phyloP scores from a whole-genome alignment of 176 grass and related monocot genomes.

The Cocos nucifera region DNA sequence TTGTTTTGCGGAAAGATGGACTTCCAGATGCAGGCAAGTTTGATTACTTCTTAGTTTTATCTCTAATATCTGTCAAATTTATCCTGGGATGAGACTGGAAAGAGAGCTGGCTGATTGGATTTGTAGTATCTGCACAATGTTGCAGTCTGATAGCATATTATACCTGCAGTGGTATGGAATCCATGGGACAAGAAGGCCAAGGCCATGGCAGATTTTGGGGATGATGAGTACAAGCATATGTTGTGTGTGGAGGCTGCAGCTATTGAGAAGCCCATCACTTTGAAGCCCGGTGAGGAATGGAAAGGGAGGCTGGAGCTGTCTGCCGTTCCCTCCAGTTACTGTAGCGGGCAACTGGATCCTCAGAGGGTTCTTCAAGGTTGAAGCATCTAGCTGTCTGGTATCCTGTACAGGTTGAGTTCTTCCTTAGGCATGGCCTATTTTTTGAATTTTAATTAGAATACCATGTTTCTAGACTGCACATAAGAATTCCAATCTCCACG shows the following conservation, averaged over 20 bases:
- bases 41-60: too few relatives aligned
- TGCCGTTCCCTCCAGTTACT: slow-evolving; percentile 10
- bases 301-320: slow-evolving; percentile 8
- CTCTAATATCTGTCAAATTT: too few relatives aligned
- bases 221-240: slow-evolving; percentile 7
- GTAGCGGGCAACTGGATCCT: slow-evolving; percentile 16
- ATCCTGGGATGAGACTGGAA: too few relatives aligned
- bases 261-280: slow-evolving; percentile 11
- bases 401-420: slow-evolving; percentile 17
- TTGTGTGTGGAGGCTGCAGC: slow-evolving; percentile 7
- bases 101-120: too few relatives aligned
- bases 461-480: too few relatives aligned
- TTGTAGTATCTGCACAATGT: too few relatives aligned
- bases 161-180: slow-evolving; percentile 12
- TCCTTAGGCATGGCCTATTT: too few relatives aligned
- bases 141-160: not conserved
- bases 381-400: not conserved
- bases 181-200: slow-evolving; percentile 15
- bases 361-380: slow-evolving; percentile 7
- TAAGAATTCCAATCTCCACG: too few relatives aligned
- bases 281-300: slow-evolving; percentile 14
- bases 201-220: slow-evolving; percentile 12
- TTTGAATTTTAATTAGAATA: too few relatives aligned
- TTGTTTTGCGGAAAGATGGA: slow-evolving; percentile 15
- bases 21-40: slow-evolving; percentile 9